Percentiles rank a stretch among this genome's conserved stretches.
These are phyloP conservation scores for Lactarius sp. DNA, from an alignment of 768 basidiomycete genomes.

Conservation along the genomic window DNA sequence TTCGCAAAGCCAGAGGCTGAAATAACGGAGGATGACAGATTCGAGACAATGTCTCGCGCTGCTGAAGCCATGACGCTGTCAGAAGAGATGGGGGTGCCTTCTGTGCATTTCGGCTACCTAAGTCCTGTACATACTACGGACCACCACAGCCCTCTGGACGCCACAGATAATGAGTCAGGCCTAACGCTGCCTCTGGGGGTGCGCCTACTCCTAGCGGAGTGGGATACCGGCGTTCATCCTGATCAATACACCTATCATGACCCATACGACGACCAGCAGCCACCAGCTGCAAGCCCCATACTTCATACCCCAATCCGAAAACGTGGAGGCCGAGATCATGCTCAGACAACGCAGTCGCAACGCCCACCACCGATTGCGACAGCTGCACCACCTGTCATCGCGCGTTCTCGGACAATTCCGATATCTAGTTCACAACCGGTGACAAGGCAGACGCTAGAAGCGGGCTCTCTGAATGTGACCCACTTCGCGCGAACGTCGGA, in stretches of 20 bases:
- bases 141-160: constrained; percentile 22
- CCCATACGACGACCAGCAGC: constrained; percentile 40
- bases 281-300: neutral
- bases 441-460: neutral
- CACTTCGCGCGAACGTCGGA: neutral
- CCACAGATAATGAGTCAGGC: neutral
- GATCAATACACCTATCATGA: constrained; percentile 49
- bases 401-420: neutral
- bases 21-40: constrained; percentile 30
- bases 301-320: neutral
- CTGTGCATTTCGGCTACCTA: constrained; percentile 57
- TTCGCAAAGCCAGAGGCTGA: constrained; percentile 31
- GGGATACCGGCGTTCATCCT: constrained; percentile 55
- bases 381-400: neutral
- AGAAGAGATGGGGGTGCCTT: constrained; percentile 47
- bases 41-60: constrained; percentile 57
- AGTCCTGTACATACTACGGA: constrained; percentile 41
- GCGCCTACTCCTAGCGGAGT: constrained; percentile 60
- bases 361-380: neutral
- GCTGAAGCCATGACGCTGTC: constrained; percentile 45
- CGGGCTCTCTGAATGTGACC: neutral
- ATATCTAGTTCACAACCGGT: constrained; percentile 5
- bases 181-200: constrained; percentile 43
- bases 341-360: neutral
- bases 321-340: neutral